A percentile compares a stretch with the other conserved stretches of the same genome.
Conservation (phyloP, 176 grass and related monocot genomes). For the Bolboschoenus planiculmis region DNA sequence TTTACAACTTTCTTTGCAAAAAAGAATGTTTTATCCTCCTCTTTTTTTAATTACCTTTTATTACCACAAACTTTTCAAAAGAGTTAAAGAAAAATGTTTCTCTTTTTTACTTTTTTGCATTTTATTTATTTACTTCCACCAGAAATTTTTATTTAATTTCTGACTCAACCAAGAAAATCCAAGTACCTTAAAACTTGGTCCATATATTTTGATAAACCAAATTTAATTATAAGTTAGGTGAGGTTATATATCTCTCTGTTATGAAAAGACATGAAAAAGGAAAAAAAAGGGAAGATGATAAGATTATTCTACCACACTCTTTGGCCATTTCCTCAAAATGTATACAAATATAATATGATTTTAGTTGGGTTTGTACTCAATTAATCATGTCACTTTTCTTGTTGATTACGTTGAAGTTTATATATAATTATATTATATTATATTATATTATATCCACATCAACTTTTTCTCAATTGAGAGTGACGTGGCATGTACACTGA, state of each 20-base stretch:
- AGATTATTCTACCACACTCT: conserved; percentile 4
- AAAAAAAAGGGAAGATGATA: background rate
- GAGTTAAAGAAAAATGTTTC: no score
- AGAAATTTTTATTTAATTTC: background rate
- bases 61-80: no score
- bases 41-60: no score
- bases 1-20: no score
- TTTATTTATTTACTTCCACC: background rate
- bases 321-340: background rate
- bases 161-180: background rate
- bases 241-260: background rate
- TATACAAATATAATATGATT: background rate
- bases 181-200: background rate
- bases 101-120: no score
- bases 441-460: background rate
- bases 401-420: background rate
- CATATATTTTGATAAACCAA: background rate
- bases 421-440: no score
- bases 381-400: conserved; percentile 15
- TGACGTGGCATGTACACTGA: background rate
- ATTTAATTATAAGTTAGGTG: background rate
- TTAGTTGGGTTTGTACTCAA: conserved; percentile 9
- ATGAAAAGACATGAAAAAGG: background rate
- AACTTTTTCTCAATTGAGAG: conserved; percentile 4
- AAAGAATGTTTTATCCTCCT: no score